Evolutionary conservation across 176 grass and related monocot genomes (phyloP).

Genomic region (Canna indica): DNA sequence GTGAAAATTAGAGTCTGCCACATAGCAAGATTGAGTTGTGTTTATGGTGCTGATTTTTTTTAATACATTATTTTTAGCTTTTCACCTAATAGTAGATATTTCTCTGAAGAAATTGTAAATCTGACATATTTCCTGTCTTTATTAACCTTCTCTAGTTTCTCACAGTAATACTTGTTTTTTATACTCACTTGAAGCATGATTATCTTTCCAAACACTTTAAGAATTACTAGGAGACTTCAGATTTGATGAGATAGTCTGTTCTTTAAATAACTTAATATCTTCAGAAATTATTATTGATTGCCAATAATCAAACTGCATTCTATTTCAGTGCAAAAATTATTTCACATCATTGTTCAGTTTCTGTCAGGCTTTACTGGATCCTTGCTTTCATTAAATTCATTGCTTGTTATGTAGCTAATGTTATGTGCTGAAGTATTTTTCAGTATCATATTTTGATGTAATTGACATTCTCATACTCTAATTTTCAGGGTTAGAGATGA

Average conservation of each 20-base stretch:
- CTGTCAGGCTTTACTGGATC: no score
- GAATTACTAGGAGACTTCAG: neutral
- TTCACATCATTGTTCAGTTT: no score
- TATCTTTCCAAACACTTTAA: neutral
- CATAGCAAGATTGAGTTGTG: neutral
- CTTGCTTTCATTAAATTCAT: no score
- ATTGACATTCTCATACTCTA: neutral
- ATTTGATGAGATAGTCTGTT: no score
- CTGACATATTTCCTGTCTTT: no score
- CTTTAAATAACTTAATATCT: no score
- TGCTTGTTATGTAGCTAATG: no score
- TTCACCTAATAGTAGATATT: neutral
- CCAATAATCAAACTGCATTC: no score
- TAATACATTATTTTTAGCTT: neutral
- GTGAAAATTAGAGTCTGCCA: no score
- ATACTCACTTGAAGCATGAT: neutral
- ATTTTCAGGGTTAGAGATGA: slow-evolving; percentile 35
- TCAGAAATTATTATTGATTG: no score
- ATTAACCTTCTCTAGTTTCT: neutral
- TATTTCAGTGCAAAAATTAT: no score
- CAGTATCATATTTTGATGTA: neutral
- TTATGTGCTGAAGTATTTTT: neutral
- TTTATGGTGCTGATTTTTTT: neutral
- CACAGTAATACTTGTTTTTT: neutral
- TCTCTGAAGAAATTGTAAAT: neutral